These are phyloP conservation scores for Phytopythium aichiense DNA, from an alignment of 352 stramenopile species.

Conservation along the genomic window DNA sequence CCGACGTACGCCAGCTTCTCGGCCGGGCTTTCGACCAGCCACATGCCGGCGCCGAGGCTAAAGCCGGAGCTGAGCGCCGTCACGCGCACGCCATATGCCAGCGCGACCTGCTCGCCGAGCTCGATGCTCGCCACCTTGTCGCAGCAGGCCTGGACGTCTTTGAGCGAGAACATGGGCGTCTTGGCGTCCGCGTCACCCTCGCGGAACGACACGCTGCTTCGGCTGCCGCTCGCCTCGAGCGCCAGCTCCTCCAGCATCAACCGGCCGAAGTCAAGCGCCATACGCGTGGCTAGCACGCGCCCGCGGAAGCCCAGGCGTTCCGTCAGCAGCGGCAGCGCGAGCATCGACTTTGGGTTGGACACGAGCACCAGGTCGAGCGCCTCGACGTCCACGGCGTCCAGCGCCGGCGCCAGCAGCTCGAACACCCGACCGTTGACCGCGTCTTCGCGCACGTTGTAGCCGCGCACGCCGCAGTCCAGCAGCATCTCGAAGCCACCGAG, in stretches of 20 bases:
- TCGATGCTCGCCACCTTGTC: conserved; percentile 51
- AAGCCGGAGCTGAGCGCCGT: conserved; percentile 75
- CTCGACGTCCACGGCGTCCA: conserved; percentile 47
- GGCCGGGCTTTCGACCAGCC: conserved; percentile 65
- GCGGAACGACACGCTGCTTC: conserved; percentile 14
- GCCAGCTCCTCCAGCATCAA: conserved; percentile 71
- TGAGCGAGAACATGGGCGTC: conserved; percentile 30
- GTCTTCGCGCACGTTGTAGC: conserved; percentile 11
- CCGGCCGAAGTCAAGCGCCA: conserved; percentile 62
- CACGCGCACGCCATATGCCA: conserved; percentile 67
- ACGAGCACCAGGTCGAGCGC: conserved; percentile 71
- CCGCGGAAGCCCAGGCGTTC: conserved; percentile 74
- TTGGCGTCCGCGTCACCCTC: conserved; percentile 5
- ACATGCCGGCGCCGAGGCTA: conserved; percentile 64
- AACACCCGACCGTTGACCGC: conserved; percentile 11
- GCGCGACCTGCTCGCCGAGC: conserved; percentile 45
- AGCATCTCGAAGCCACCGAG: conserved; percentile 77
- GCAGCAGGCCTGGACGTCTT: conserved; percentile 43
- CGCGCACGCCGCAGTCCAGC: conserved; percentile 64
- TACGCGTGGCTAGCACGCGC: conserved; percentile 62
- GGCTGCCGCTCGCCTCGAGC: conserved; percentile 4
- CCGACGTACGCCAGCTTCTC: conserved; percentile 74
- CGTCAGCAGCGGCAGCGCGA: conserved; percentile 74
- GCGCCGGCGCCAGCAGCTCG: conserved; percentile 26
- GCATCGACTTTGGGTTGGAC: conserved; percentile 65